These are phyloP conservation scores for Solanum bulbocastanum DNA, from an alignment of 257 asterid genomes.

Conservation along the genomic window DNA sequence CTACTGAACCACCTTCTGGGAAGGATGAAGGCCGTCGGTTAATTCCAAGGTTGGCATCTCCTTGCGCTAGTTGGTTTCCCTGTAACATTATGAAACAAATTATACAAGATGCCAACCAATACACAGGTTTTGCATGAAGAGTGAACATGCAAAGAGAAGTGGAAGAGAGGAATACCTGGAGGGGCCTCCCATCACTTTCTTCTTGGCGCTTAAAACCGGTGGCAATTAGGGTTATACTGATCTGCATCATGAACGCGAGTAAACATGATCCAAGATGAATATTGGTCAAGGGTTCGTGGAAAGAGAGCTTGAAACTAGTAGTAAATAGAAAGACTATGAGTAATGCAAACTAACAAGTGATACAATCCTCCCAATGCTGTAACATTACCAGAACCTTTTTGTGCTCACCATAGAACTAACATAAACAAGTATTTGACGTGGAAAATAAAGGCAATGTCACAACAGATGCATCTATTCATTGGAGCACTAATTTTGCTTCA, in stretches of 20 bases:
- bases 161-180: conserved; percentile 41
- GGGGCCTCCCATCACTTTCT: conserved; percentile 51
- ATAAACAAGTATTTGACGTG: background rate
- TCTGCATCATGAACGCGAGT: conserved; percentile 24
- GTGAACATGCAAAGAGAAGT: background rate
- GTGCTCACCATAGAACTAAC: background rate
- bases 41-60: conserved; percentile 45
- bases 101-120: background rate
- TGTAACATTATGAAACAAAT: conserved; percentile 11
- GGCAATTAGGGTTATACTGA: conserved; percentile 86
- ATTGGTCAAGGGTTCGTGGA: background rate
- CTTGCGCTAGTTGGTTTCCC: conserved; percentile 58
- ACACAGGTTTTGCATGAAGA: background rate
- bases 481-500: background rate
- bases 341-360: background rate
- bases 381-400: background rate
- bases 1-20: conserved; percentile 62
- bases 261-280: background rate
- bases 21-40: conserved; percentile 64
- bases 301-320: background rate
- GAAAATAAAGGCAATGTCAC: background rate
- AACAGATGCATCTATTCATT: background rate
- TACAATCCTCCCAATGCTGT: background rate
- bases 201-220: conserved; percentile 97
- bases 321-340: background rate